A percentile compares a stretch with the other conserved stretches of the same genome.
These are phyloP conservation scores for Fraxinus baroniana DNA, from an alignment of 305 asterid genomes.

Conservation along the genomic window DNA sequence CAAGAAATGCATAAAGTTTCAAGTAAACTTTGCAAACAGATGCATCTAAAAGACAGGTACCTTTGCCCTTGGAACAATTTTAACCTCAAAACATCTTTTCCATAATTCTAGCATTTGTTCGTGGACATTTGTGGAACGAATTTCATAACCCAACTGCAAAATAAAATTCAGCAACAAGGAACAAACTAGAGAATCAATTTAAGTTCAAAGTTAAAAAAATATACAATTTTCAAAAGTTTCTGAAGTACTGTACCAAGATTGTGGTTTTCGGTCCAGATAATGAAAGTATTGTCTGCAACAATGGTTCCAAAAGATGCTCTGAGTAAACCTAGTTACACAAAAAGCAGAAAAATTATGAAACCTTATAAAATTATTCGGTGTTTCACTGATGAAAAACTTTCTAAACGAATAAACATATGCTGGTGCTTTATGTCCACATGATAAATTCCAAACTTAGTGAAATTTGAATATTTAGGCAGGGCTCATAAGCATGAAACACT, in stretches of 20 bases:
- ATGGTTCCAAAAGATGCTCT: conserved; percentile 93
- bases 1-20: neutral
- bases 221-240: neutral
- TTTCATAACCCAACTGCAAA: conserved; percentile 82
- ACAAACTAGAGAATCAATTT: conserved; percentile 13
- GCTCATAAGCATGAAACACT: neutral
- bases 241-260: conserved; percentile 54
- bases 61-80: conserved; percentile 78
- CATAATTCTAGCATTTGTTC: conserved; percentile 84
- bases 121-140: conserved; percentile 90
- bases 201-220: neutral
- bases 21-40: neutral
- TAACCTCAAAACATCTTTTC: conserved; percentile 74
- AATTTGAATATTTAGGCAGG: neutral
- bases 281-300: conserved; percentile 73
- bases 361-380: neutral
- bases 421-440: neutral
- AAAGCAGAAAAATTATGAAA: neutral
- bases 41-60: conserved; percentile 27
- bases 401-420: neutral
- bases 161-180: neutral
- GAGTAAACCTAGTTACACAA: conserved; percentile 66
- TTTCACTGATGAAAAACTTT: neutral
- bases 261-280: conserved; percentile 83
- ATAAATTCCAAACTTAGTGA: neutral